phyloP scores from a whole-genome alignment of 2,329 filamentous ascomycete genomes.

The Metarhizium anisopliae region DNA sequence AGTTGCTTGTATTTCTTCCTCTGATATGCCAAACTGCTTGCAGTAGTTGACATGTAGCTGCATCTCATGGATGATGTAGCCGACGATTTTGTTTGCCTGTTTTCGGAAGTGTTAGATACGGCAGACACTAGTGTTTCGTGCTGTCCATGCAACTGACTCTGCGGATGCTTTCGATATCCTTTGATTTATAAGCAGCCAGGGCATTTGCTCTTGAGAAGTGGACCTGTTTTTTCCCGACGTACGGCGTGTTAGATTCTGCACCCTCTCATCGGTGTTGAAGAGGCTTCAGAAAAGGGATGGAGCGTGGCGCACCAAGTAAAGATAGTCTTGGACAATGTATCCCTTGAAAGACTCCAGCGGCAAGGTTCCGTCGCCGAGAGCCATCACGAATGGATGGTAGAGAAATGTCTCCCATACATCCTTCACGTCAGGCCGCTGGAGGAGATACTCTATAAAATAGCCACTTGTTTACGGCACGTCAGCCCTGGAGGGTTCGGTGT shows the following conservation, averaged over 20 bases:
- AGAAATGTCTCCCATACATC: conserved; percentile 67
- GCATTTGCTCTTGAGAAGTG: conserved; percentile 86
- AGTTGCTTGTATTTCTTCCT: conserved; percentile 60
- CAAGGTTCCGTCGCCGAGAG: conserved; percentile 66
- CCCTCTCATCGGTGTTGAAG: background rate
- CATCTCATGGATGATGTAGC: conserved; percentile 72
- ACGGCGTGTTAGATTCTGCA: background rate
- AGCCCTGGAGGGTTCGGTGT: background rate
- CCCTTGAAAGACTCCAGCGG: conserved; percentile 72
- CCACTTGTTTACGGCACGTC: conserved; percentile 37
- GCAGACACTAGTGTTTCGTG: background rate
- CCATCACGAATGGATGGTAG: conserved; percentile 73
- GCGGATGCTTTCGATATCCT: conserved; percentile 62
- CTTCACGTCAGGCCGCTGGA: conserved; percentile 66
- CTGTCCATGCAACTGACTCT: conserved; percentile 29
- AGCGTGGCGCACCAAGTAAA: conserved; percentile 59
- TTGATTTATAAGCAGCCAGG: conserved; percentile 77
- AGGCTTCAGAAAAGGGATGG: background rate
- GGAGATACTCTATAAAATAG: conserved; percentile 73
- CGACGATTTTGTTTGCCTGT: conserved; percentile 49
- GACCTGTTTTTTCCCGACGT: conserved; percentile 35
- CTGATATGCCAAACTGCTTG: conserved; percentile 66
- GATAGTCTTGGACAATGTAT: conserved; percentile 87
- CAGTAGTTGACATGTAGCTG: conserved; percentile 77
- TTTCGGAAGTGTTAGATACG: background rate